Base-by-base conservation (phyloP, 2,329 filamentous ascomycete species). In the Scleromitrula shiraiana region DNA sequence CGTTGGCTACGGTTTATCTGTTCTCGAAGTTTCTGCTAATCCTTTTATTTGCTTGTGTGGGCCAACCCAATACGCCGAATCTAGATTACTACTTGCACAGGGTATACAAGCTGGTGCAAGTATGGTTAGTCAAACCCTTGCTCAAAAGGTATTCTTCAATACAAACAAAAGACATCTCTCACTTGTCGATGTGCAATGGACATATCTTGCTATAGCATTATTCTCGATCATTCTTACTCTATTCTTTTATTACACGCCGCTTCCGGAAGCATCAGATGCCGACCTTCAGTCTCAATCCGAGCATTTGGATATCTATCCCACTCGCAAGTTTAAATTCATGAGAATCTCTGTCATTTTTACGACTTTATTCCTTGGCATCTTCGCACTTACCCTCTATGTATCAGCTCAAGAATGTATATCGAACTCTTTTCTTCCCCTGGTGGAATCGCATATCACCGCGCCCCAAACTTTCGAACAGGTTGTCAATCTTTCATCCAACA, bases 1-100 rank as follows among this genome's bases (percentile, higher is more conserved):
- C 23, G 83, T 89, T 45, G 87, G 85, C 0, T 85, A 84, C 52
- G 87, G 85, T 2, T 71, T 93, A 1, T 81, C 81, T 1, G 80
- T 88, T 0, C 76, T 93, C 20, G 88, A 94, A 62, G 89, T 86
- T 0, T 83, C 82, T 2, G 87, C 87, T 39, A 91, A 93, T 62
- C 83, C 86, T 0, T 93, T 83, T 54, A 64, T 82, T 48, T 69
- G 73, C 51, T 76, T 88, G 20, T 90, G 85, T 62, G 88, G 88
- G 3, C 85, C 85, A 2, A 73, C 78, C 15, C 74, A 80, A 55
- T 87, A 85, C 57, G 80, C 82, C 20, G 85, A 91, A 62, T 81
- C 83, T 58, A 78, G 88, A 47, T 74, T 93, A 29, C 77, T 89
- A 51, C 66, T 90, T 30, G 83, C 85, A 0, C 87, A 93, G 64